Evolutionary conservation across 2,329 filamentous ascomycete species (phyloP), one percentile per base, ranked within the genome.

Genomic region (Metarhizium brunneum): DNA sequence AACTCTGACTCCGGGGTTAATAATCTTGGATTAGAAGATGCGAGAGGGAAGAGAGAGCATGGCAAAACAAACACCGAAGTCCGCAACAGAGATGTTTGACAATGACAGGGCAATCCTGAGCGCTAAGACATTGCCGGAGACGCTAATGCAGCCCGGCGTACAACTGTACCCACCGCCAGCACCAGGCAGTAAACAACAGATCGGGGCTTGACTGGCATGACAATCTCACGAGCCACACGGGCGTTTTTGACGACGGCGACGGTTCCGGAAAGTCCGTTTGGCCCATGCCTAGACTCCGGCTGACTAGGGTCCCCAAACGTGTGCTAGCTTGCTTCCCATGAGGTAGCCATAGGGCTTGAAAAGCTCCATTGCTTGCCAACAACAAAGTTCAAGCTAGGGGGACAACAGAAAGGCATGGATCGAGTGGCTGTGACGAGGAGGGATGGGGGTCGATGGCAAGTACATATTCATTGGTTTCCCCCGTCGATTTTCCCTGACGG

Each of bases 221-320:
- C 25, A 25, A 25, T 25, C 25, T 25, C 25, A 25, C 25, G 25
- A 25, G 25, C 25, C 25, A 25, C 25, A 25, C 25, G 25, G 25
- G 25, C 25, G 25, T 25, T 25, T 25, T 4, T 25, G 25, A 25
- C 25, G 25, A 54, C 29, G 43, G 38, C 18, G 32, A 38, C 43
- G 32, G 32, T 54, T 54, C 52, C 52, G 52, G 43, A 54, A 54
- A 35, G 43, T 48, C 43, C 52, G 52, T 38, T 35, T 30, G 40
- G 40, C 14, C 43, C 30, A 10, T 8, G 35, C 13, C 35, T 25
- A 25, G 25, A 35, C 32, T 7, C 32, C 10, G 32, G 32, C 32
- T 7, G 32, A 35, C 32, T 35, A 13, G 51, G 40, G 29, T 45
- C 29, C 51, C 42, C 51, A 47, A 14, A 16, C 40, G 16, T 10